Conservation (phyloP, 495 filamentous ascomycete genomes). For the Collariella sp. region DNA sequence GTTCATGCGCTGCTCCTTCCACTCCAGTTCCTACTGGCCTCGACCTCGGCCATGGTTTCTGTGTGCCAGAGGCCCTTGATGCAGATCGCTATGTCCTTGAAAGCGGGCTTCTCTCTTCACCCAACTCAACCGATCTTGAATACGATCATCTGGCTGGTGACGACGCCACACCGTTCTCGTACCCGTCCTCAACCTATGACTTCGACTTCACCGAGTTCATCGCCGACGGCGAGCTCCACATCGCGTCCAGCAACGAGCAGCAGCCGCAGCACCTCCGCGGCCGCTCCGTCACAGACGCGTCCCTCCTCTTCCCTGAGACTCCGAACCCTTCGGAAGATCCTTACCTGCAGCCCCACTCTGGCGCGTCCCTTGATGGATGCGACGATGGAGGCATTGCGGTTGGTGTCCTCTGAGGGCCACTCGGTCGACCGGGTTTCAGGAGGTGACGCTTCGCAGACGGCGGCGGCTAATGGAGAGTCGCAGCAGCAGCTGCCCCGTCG, state of each 20-base stretch:
- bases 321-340: conserved; percentile 44
- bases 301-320: conserved; percentile 42
- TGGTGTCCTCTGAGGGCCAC: conserved; percentile 43
- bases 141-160: conserved; percentile 82
- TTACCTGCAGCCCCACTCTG: conserved; percentile 81
- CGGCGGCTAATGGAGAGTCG: conserved; percentile 22
- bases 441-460: conserved; percentile 30
- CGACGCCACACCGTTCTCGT: conserved; percentile 49
- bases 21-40: conserved; percentile 54
- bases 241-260: conserved; percentile 24
- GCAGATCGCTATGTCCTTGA: conserved; percentile 69
- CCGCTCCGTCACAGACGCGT: conserved; percentile 33
- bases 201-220: conserved; percentile 49
- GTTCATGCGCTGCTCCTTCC: conserved; percentile 47
- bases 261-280: conserved; percentile 29
- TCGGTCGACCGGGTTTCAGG: conserved; percentile 34
- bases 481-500: conserved; percentile 28
- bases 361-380: conserved; percentile 86
- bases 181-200: conserved; percentile 27
- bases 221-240: conserved; percentile 38
- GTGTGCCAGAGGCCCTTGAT: conserved; percentile 44
- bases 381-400: conserved; percentile 81
- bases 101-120: conserved; percentile 64
- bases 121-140: conserved; percentile 57
- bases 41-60: conserved; percentile 61